Conservation (phyloP, 1,139 yeast genomes). For the Tardiomyces depauwii region DNA sequence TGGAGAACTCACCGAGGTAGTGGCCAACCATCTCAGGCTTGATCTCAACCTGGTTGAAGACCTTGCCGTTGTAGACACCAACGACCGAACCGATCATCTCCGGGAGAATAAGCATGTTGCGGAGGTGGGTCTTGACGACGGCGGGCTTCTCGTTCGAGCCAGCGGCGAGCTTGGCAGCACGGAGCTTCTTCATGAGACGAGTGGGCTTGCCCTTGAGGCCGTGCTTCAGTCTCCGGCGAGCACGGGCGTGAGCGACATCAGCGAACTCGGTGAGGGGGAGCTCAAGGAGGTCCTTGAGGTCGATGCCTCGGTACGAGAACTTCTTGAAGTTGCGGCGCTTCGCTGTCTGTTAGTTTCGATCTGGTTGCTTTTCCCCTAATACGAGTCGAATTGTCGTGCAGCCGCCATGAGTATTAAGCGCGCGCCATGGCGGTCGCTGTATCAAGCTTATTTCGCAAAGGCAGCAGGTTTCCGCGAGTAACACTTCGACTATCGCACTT, state of each 20-base stretch:
- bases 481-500: no score
- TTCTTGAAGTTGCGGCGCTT: conserved; percentile 90
- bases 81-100: conserved; percentile 99
- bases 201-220: conserved; percentile 94
- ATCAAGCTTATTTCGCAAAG: no score
- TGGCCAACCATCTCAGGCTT: conserved; percentile 99
- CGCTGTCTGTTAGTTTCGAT: conserved; percentile 18
- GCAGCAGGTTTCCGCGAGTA: no score
- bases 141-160: conserved; percentile 96
- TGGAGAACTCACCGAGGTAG: conserved; percentile 99
- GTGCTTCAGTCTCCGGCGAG: conserved; percentile 98
- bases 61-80: conserved; percentile 99
- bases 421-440: no score
- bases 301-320: conserved; percentile 99
- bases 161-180: conserved; percentile 93
- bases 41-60: conserved; percentile 95
- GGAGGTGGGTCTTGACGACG: conserved; percentile 96
- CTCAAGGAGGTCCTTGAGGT: conserved; percentile 87
- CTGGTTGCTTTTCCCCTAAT: no score
- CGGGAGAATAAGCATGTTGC: conserved; percentile 98
- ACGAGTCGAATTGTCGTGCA: no score
- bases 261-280: conserved; percentile 95
- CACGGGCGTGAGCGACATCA: conserved; percentile 95
- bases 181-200: conserved; percentile 96
- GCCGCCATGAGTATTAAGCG: no score